A percentile compares a stretch with the other conserved stretches of the same genome.
Conservation (phyloP, 2,329 filamentous ascomycete species). For the Fusarium setosum region DNA sequence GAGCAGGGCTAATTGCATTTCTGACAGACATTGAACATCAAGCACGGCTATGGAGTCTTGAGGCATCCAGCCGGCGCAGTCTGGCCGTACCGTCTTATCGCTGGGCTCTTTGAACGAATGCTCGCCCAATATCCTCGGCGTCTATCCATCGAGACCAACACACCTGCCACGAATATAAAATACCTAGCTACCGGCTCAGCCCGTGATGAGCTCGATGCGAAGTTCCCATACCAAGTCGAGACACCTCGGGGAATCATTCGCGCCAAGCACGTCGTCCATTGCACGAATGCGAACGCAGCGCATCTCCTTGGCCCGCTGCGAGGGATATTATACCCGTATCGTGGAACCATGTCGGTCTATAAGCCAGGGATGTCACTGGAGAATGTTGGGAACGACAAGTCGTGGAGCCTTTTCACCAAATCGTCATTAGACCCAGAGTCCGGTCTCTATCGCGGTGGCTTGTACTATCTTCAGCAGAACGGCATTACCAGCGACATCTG, state of each 20-base stretch:
- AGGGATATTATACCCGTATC: conserved; percentile 55
- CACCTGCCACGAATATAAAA: background rate
- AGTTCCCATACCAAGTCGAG: conserved; percentile 52
- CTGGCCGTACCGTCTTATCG: background rate
- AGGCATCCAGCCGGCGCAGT: background rate
- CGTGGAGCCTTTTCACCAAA: conserved; percentile 60
- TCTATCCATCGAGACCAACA: background rate
- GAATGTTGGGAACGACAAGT: conserved; percentile 44
- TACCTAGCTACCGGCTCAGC: conserved; percentile 23
- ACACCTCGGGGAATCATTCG: conserved; percentile 59
- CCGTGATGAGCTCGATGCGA: conserved; percentile 3
- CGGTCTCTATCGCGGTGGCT: conserved; percentile 47
- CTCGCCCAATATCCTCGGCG: background rate
- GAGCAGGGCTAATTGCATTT: too few relatives aligned
- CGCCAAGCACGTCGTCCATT: conserved; percentile 63
- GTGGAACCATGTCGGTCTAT: conserved; percentile 62
- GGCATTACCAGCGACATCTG: conserved; percentile 55
- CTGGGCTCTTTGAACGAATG: background rate
- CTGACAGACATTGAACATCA: background rate
- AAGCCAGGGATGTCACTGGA: conserved; percentile 48
- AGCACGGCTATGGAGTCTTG: background rate
- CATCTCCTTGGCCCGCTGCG: conserved; percentile 61
- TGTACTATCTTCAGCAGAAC: conserved; percentile 42
- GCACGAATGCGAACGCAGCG: conserved; percentile 64
- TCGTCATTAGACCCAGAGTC: conserved; percentile 59